Percentiles rank a stretch among this genome's conserved stretches.
phyloP scores from a whole-genome alignment of 116 monocot genomes.

The Posidonia oceanica region DNA sequence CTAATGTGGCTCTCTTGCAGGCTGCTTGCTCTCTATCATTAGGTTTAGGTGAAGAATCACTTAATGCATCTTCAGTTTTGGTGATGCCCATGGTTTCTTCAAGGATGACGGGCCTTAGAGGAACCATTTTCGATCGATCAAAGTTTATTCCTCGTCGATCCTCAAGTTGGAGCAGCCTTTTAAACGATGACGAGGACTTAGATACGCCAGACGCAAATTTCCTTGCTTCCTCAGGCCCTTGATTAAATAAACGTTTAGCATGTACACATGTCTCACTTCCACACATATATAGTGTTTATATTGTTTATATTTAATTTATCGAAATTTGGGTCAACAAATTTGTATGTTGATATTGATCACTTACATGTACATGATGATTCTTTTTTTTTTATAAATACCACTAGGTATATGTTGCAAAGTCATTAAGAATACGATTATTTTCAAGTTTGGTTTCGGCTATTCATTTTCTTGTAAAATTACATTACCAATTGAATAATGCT shows the following conservation, averaged over 20 bases:
- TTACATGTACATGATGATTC: no score
- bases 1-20: constrained; percentile 30
- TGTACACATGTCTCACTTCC: no score
- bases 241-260: background rate
- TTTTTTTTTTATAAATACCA: no score
- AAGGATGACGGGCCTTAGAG: constrained; percentile 71
- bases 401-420: no score
- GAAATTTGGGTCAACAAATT: no score
- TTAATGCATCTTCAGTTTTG: constrained; percentile 76
- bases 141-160: constrained; percentile 30
- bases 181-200: constrained; percentile 31
- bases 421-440: no score
- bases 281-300: no score
- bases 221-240: constrained; percentile 31
- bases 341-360: no score
- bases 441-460: no score
- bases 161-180: constrained; percentile 22
- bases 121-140: constrained; percentile 36
- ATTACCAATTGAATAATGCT: no score
- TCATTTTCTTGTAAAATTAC: no score
- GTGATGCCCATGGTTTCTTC: constrained; percentile 98
- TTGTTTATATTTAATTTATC: no score
- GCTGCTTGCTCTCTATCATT: constrained; percentile 60
- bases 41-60: constrained; percentile 66
- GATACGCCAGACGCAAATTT: constrained; percentile 26